A percentile compares a stretch with the other conserved stretches of the same genome.
These are phyloP conservation scores for Dryas integrifolia DNA, from an alignment of 331 rosid species.

Conservation along the genomic window DNA sequence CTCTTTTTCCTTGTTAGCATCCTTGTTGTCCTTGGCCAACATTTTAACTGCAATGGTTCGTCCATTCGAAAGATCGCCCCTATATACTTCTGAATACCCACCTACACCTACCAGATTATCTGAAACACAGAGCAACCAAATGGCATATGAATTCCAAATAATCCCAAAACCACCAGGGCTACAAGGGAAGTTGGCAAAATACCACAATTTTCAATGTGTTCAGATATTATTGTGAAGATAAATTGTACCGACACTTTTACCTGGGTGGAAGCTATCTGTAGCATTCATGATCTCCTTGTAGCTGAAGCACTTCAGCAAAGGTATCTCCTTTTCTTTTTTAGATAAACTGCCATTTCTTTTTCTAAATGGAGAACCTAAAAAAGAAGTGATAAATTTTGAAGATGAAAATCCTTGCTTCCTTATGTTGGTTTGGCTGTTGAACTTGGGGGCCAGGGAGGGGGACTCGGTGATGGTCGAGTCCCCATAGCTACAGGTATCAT, in stretches of 20 bases:
- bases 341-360: constrained; percentile 34
- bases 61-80: constrained; percentile 64
- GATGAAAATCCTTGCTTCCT: constrained; percentile 50
- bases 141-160: constrained; percentile 12
- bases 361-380: constrained; percentile 69
- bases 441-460: constrained; percentile 33
- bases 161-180: not conserved
- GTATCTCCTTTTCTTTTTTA: constrained; percentile 41
- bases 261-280: constrained; percentile 70
- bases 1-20: constrained; percentile 79
- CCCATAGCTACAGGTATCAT: constrained; percentile 58
- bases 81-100: constrained; percentile 89
- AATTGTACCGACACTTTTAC: constrained; percentile 29
- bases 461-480: constrained; percentile 55
- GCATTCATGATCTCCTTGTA: constrained; percentile 61
- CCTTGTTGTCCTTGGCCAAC: constrained; percentile 72
- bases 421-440: constrained; percentile 31
- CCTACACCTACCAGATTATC: constrained; percentile 81
- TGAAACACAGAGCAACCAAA: constrained; percentile 23
- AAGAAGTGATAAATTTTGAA: constrained; percentile 49
- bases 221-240: not conserved
- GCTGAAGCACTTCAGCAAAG: constrained; percentile 75
- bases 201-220: not conserved
- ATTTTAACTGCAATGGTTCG: constrained; percentile 76
- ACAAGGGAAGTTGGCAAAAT: not conserved